Conservation (phyloP, 768 basidiomycete species). For the Mycena chlorophos region DNA sequence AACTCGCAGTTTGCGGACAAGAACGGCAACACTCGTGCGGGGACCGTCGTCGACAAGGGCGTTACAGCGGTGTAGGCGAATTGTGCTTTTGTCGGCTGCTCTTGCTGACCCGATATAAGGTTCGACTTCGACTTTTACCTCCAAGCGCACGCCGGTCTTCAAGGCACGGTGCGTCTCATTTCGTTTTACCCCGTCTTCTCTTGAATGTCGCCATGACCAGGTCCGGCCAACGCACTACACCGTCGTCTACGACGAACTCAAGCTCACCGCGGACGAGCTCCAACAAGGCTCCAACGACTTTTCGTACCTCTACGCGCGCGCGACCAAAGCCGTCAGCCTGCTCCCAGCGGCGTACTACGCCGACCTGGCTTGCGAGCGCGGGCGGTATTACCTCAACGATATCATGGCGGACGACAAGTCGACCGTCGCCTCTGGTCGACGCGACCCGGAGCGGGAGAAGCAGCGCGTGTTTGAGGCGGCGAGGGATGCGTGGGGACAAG, state of each 20-base stretch:
- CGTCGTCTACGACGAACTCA: slow-evolving; percentile 77
- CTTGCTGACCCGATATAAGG: slow-evolving; percentile 30
- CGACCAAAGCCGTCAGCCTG: slow-evolving; percentile 81
- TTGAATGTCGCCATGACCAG: background rate
- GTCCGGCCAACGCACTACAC: slow-evolving; percentile 75
- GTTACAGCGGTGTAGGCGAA: slow-evolving; percentile 62
- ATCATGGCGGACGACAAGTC: slow-evolving; percentile 43
- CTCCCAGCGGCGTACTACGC: slow-evolving; percentile 81
- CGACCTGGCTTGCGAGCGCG: slow-evolving; percentile 81
- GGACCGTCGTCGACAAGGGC: slow-evolving; percentile 80
- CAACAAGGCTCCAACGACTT: slow-evolving; percentile 66
- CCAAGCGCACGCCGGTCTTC: slow-evolving; percentile 73
- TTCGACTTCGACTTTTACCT: slow-evolving; percentile 70
- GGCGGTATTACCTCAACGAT: slow-evolving; percentile 72
- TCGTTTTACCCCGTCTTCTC: background rate
- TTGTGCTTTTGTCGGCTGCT: slow-evolving; percentile 20
- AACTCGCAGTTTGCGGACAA: slow-evolving; percentile 48
- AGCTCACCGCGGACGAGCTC: slow-evolving; percentile 65
- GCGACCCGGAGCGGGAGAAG: slow-evolving; percentile 34
- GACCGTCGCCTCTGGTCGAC: slow-evolving; percentile 16
- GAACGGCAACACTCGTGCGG: slow-evolving; percentile 78
- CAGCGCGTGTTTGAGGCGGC: slow-evolving; percentile 38
- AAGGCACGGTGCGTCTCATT: slow-evolving; percentile 49
- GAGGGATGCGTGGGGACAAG: slow-evolving; percentile 46
- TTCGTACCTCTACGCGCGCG: slow-evolving; percentile 78